Conservation (phyloP, 2,329 filamentous ascomycete species). For the Esteya vermicola region DNA sequence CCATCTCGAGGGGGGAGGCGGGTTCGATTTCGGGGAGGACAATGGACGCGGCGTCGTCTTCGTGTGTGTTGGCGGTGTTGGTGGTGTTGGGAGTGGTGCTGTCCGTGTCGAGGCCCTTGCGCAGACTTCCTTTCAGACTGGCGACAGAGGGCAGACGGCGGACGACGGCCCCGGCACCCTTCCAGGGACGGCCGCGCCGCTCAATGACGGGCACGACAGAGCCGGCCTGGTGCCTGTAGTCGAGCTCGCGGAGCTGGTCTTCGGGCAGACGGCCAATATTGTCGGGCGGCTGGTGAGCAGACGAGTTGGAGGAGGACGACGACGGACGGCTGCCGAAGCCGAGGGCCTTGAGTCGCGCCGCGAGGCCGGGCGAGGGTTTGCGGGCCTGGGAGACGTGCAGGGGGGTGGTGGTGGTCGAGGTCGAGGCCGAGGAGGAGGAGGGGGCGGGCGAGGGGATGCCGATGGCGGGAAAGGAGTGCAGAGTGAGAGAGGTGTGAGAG, state of each 20-base stretch:
- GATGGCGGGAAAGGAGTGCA: neutral
- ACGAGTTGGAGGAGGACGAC: too few relatives aligned
- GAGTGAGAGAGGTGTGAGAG: too few relatives aligned
- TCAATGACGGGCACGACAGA: constrained; percentile 37
- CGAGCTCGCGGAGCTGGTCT: constrained; percentile 54
- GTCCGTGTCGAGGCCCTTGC: constrained; percentile 11
- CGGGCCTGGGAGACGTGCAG: constrained; percentile 18
- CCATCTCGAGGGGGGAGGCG: constrained; percentile 42
- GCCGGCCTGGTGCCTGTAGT: constrained; percentile 48
- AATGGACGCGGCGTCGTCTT: constrained; percentile 16
- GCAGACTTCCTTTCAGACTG: constrained; percentile 2
- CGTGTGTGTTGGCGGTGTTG: constrained; percentile 1
- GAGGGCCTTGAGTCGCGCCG: constrained; percentile 49
- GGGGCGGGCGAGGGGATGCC: neutral
- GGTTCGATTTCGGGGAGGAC: constrained; percentile 38
- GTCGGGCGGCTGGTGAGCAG: constrained; percentile 24
- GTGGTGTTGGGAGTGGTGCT: constrained; percentile 4
- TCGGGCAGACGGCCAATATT: constrained; percentile 55
- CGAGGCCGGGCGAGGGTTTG: constrained; percentile 50
- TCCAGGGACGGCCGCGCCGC: constrained; percentile 59
- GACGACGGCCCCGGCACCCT: constrained; percentile 45
- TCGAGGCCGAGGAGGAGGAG: constrained; percentile 16
- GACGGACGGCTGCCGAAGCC: constrained; percentile 43
- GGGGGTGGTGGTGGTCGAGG: neutral
- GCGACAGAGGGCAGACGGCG: constrained; percentile 30